Evolutionary conservation across 1,284 basidiomycete genomes (phyloP), one percentile per base, ranked within the genome.

Genomic region (Tylopilus orsonianus): DNA sequence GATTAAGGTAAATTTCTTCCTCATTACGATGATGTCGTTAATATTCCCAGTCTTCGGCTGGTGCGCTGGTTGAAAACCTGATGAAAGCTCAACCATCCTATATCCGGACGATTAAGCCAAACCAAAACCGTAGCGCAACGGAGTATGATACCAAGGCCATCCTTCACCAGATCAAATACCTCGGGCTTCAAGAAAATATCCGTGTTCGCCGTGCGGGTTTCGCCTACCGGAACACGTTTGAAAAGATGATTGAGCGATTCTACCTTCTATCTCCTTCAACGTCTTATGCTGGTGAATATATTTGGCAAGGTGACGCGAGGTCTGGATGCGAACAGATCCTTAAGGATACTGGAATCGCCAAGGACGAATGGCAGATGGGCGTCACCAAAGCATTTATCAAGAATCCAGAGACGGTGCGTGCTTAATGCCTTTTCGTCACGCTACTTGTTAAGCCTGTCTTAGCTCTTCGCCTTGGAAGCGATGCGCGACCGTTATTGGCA

Each of bases 401-500:
- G 79, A 98, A 96, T 66, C 96, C 96, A 0, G 96, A 99, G 70
- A 99, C 96, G 33, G 92, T 94, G 62, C 57, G 81, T 56, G 27
- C 54, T 18, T 14, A 35, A 37, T 14, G 29, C 32, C 6, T 14
- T 13, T 38, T 33, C 24, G 18, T 22, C 32, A 2, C 2, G 2
- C n/a, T 40, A 27, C 42, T 46, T 48, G 4, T 42, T 13, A 4
- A 63, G 34, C 10, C 27, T 16, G 8, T 50, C 43, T 0, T 56
- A 95, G 90, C 82, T 99, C 19, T 99, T 99, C 68, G 97, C 96
- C 18, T 77, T 99, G 46, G 96, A 99, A 73, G 95, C 93, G 18
- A 98, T 99, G 93, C 87, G 96, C 46, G 97, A 99, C 67, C 84
- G 90, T 49, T 99, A 99, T 72, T 99, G 97, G 97, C 97, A 99